A percentile compares a stretch with the other conserved stretches of the same genome.
Evolutionary conservation across 306 rosid genomes (phyloP).

Genomic region (Trifolium fragiferum): DNA sequence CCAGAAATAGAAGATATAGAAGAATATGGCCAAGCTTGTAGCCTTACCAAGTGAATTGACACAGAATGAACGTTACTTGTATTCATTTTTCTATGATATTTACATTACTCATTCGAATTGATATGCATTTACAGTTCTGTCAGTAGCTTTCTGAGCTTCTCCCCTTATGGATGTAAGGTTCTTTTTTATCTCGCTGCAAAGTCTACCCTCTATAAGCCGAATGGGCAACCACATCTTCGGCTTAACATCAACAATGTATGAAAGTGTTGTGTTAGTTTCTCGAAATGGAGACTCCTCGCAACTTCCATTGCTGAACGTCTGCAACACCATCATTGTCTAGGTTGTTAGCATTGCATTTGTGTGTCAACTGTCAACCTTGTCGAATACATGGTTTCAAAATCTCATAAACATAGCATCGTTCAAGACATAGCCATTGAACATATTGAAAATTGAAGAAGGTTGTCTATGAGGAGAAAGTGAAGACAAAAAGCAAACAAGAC

Average conservation of each 20-base stretch:
- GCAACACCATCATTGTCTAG: conserved; percentile 47
- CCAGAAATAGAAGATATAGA: conserved; percentile 10
- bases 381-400: conserved; percentile 28
- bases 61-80: conserved; percentile 15
- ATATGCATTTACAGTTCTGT: conserved; percentile 27
- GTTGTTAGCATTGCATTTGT: conserved; percentile 26
- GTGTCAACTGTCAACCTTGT: neutral
- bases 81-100: conserved; percentile 26
- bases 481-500: conserved; percentile 4
- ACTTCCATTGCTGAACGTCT: conserved; percentile 51
- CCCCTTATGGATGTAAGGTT: conserved; percentile 71
- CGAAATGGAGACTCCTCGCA: conserved; percentile 39
- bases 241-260: conserved; percentile 79
- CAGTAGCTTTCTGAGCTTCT: conserved; percentile 58
- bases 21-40: conserved; percentile 12
- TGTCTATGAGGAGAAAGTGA: conserved; percentile 2
- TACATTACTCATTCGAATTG: conserved; percentile 34
- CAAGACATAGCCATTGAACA: conserved; percentile 22
- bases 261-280: conserved; percentile 53
- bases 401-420: conserved; percentile 16
- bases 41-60: conserved; percentile 15
- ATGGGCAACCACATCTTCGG: conserved; percentile 88
- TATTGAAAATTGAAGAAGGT: conserved; percentile 26
- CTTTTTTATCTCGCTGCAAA: conserved; percentile 72
- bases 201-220: conserved; percentile 73